Conservation (phyloP, 2,329 filamentous ascomycete genomes). For the Venturia effusa region DNA sequence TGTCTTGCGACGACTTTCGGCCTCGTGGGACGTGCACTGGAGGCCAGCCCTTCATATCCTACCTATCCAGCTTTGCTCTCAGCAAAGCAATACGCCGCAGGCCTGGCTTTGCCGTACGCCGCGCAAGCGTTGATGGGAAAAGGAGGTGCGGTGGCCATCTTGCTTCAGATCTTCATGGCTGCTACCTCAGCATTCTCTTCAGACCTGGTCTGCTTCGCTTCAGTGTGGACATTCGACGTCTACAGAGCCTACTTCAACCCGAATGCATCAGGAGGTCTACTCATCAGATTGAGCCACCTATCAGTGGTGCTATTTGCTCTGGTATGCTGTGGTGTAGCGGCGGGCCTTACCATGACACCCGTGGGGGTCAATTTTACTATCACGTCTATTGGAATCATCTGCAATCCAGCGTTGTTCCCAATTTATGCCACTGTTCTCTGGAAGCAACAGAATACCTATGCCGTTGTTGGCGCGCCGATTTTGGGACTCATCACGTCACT, state of each 20-base stretch:
- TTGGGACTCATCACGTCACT: constrained; percentile 15
- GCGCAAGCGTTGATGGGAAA: constrained; percentile 26
- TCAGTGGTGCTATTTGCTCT: constrained; percentile 25
- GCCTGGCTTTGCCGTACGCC: constrained; percentile 21
- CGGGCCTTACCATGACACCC: constrained; percentile 21
- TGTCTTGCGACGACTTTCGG: constrained; percentile 18
- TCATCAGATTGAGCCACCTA: constrained; percentile 24
- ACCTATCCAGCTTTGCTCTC: constrained; percentile 14
- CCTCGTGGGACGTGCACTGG: constrained; percentile 18
- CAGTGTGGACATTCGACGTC: constrained; percentile 30
- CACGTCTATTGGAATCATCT: constrained; percentile 18
- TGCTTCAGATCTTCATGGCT: constrained; percentile 38
- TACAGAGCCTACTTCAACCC: constrained; percentile 28
- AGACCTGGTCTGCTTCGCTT: constrained; percentile 34
- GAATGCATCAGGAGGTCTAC: constrained; percentile 20
- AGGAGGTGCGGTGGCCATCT: constrained; percentile 24
- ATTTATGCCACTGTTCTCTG: constrained; percentile 22
- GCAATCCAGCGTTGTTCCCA: constrained; percentile 20
- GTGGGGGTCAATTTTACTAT: constrained; percentile 15
- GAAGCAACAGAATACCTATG: constrained; percentile 18
- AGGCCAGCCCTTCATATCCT: constrained; percentile 14
- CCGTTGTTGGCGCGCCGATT: constrained; percentile 17
- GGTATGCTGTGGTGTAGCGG: constrained; percentile 19
- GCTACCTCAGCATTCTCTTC: constrained; percentile 34
- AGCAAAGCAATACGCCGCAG: constrained; percentile 15